Percentiles rank a stretch among this genome's conserved stretches.
Evolutionary conservation across 2,329 filamentous ascomycete species (phyloP).

Genomic region (Neofusicoccum ribis): DNA sequence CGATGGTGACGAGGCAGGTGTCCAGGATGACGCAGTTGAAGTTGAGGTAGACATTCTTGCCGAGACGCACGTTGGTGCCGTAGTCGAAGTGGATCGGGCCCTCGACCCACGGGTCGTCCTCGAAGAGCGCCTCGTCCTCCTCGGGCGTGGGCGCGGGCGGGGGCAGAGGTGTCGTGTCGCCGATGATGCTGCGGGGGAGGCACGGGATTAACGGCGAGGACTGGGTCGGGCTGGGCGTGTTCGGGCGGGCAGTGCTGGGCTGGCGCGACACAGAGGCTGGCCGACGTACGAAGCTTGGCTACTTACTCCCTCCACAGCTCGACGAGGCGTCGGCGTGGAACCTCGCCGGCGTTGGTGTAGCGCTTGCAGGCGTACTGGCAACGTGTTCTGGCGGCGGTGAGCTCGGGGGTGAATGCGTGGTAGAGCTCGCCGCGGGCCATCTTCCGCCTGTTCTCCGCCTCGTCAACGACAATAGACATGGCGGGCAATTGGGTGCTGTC

Average conservation of each 20-base stretch:
- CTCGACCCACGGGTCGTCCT: constrained; percentile 68
- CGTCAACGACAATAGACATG: constrained; percentile 11
- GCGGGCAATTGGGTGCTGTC: not conserved
- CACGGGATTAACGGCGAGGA: not conserved
- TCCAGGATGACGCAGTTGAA: constrained; percentile 75
- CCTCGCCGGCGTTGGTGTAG: constrained; percentile 65
- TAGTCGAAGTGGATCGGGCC: constrained; percentile 73
- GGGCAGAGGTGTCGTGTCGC: constrained; percentile 65
- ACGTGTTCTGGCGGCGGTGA: constrained; percentile 63
- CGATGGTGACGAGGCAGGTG: constrained; percentile 72
- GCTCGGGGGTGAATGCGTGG: constrained; percentile 69
- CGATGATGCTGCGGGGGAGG: constrained; percentile 54
- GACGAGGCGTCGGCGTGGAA: constrained; percentile 61
- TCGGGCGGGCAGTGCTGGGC: not conserved
- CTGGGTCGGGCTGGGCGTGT: not conserved
- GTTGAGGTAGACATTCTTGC: constrained; percentile 73
- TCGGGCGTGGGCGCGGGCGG: constrained; percentile 56
- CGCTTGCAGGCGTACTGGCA: constrained; percentile 62
- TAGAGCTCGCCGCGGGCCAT: constrained; percentile 73
- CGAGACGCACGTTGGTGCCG: constrained; percentile 71
- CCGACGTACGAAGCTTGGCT: not conserved
- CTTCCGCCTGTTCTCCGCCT: constrained; percentile 37
- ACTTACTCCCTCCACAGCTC: constrained; percentile 73
- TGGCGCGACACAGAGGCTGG: not conserved
- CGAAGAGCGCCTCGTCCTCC: constrained; percentile 66